Evolutionary conservation across 805 yeast genomes (phyloP).

Genomic region (Candida railenensis): DNA sequence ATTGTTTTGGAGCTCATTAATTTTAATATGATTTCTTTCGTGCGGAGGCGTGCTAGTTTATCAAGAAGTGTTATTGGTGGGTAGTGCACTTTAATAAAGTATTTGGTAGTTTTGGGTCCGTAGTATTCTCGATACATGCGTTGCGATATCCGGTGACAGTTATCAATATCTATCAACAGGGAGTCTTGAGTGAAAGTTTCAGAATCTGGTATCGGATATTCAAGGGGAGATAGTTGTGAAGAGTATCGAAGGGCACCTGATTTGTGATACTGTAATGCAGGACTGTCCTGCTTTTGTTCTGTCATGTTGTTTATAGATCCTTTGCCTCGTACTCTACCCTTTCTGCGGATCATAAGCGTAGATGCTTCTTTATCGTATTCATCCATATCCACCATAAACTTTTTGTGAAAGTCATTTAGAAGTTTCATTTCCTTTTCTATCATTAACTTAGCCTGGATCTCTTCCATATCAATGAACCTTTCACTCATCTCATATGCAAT

Average conservation of each 20-base stretch:
- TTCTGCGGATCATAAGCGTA: slow-evolving; percentile 6
- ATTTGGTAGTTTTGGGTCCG: background rate
- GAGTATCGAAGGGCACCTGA: background rate
- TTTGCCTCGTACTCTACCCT: background rate
- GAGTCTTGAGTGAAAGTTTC: background rate
- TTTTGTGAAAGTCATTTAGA: slow-evolving; percentile 13
- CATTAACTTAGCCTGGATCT: slow-evolving; percentile 29
- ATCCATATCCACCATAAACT: slow-evolving; percentile 7
- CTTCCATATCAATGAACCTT: slow-evolving; percentile 43
- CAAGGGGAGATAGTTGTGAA: background rate
- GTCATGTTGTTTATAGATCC: background rate
- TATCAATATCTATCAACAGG: background rate
- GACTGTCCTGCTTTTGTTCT: background rate
- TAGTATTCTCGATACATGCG: background rate
- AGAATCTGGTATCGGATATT: background rate
- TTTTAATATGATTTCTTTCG: background rate
- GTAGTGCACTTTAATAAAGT: slow-evolving; percentile 1
- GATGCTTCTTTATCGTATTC: slow-evolving; percentile 3
- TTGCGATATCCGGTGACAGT: slow-evolving; percentile 2
- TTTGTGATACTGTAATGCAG: background rate
- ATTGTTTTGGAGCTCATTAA: background rate
- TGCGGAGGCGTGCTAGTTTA: background rate
- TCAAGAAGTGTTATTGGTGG: background rate
- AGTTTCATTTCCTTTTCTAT: slow-evolving; percentile 17
- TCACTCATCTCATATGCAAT: slow-evolving; percentile 52